phyloP scores from a whole-genome alignment of 495 filamentous ascomycete genomes.

The Talaromyces thailandensis region DNA sequence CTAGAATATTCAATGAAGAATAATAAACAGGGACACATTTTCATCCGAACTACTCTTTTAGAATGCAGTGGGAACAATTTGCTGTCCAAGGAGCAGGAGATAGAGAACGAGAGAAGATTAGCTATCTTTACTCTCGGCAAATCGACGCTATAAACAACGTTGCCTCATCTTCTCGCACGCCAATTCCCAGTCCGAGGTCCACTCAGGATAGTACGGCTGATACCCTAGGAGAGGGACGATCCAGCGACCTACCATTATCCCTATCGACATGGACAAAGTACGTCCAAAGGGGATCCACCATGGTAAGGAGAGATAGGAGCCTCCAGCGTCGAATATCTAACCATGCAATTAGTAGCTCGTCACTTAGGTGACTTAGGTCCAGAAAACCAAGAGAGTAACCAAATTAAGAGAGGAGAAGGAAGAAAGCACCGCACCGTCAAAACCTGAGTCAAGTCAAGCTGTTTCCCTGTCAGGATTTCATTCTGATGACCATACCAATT shows the following conservation, averaged over 20 bases:
- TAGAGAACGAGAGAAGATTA: background rate
- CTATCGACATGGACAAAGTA: conserved; percentile 21
- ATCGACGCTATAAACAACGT: conserved; percentile 21
- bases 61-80: background rate
- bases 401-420: background rate
- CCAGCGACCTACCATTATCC: conserved; percentile 41
- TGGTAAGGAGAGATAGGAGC: conserved; percentile 34
- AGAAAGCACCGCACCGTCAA: conserved; percentile 24
- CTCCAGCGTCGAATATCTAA: conserved; percentile 41
- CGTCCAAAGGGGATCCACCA: conserved; percentile 36
- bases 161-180: conserved; percentile 36
- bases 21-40: background rate
- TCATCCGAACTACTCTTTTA: background rate
- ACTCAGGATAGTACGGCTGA: conserved; percentile 39
- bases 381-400: background rate
- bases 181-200: conserved; percentile 43
- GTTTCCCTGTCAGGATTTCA: conserved; percentile 27
- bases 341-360: background rate
- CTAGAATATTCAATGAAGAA: background rate
- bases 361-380: background rate
- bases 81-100: background rate
- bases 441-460: conserved; percentile 34
- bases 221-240: conserved; percentile 42
- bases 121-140: background rate
- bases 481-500: conserved; percentile 49